Percentiles rank a stretch among this genome's conserved stretches.
Conservation (phyloP, 116 monocot genomes). For the Posidonia oceanica region DNA sequence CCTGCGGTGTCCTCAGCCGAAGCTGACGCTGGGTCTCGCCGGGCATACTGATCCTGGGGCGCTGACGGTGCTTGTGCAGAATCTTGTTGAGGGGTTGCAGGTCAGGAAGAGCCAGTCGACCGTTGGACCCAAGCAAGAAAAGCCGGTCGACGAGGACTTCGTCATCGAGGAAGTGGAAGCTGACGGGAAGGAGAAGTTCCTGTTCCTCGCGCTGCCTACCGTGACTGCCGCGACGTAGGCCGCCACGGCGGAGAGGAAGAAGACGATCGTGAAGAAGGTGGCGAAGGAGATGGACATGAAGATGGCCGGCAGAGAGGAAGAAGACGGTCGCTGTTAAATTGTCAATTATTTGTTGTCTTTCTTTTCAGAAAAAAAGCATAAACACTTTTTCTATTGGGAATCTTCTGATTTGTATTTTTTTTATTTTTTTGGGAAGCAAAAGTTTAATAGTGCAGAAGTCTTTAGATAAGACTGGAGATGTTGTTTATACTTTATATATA, state of each 20-base stretch:
- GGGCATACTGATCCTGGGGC: conserved; percentile 56
- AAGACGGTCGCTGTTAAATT: conserved; percentile 11
- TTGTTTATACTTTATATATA: too few relatives aligned
- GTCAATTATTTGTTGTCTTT: too few relatives aligned
- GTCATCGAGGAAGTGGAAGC: conserved; percentile 20
- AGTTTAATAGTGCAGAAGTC: too few relatives aligned
- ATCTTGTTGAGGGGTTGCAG: conserved; percentile 48
- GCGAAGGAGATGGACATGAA: conserved; percentile 25
- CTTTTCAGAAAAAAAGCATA: too few relatives aligned
- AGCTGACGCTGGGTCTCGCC: conserved; percentile 37
- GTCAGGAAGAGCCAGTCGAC: conserved; percentile 30
- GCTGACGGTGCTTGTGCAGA: conserved; percentile 51
- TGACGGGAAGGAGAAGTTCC: conserved; percentile 62
- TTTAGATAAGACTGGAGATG: too few relatives aligned
- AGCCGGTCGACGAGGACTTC: conserved; percentile 29
- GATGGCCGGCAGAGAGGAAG: conserved; percentile 18
- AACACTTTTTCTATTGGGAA: too few relatives aligned
- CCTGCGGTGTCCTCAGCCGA: conserved; percentile 71
- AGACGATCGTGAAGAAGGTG: conserved; percentile 6
- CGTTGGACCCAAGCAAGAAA: conserved; percentile 11
- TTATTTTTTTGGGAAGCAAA: too few relatives aligned
- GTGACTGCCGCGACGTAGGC: neutral
- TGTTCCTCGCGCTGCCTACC: neutral
- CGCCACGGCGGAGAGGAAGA: conserved; percentile 7
- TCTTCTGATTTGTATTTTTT: too few relatives aligned